Base-by-base conservation (phyloP, 768 basidiomycete species). In the Lactarius akahatsu region DNA sequence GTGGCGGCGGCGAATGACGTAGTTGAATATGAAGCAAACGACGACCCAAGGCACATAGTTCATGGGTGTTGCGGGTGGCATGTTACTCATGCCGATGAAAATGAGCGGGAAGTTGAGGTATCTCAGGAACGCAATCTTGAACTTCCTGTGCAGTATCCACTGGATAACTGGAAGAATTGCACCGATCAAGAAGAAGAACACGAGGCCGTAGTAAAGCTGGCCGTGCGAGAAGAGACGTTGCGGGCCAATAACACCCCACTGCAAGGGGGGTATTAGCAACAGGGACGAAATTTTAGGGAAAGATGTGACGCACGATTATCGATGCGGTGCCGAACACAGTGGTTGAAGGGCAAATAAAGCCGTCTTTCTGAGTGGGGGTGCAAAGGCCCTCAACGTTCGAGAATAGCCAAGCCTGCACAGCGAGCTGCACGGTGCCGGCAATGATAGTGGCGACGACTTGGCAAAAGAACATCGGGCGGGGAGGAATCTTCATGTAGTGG, bases 101-200 rank as follows among this genome's bases (percentile, higher is more conserved):
- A 81, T 74, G 63, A 81, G 78, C 0, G 80, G 80, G 71, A 79
- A 83, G 72, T 87, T 83, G 26, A 90, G 90, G 79, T 81, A 94
- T 72, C 79, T 83, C 71, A 80, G 75, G 59, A 80, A n/a, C 7
- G 34, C 23, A 5, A 38, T 30, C 23, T 23, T 43, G 10, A 20
- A 67, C 32, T 26, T 57, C 47, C 50, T 63, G 4, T 62, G 76
- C 63, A 87, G 71, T 67, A 86, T 65, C 72, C 82, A 92, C 40
- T 82, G 80, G 59, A 84, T 65, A 65, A 82, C 34, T 0, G 91
- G 91, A 65, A 83, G 81, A 58, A 87, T 23, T 58, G 86, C 82
- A 28, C 92, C 92, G 64, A 90, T 72, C 64, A 92, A 82, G 89
- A 94, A 94, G 79, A 91, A 92, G 74, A 86, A 86, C 2, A 82